These are phyloP conservation scores for Biancaea sappan DNA, from an alignment of 306 rosid genomes.

Conservation along the genomic window DNA sequence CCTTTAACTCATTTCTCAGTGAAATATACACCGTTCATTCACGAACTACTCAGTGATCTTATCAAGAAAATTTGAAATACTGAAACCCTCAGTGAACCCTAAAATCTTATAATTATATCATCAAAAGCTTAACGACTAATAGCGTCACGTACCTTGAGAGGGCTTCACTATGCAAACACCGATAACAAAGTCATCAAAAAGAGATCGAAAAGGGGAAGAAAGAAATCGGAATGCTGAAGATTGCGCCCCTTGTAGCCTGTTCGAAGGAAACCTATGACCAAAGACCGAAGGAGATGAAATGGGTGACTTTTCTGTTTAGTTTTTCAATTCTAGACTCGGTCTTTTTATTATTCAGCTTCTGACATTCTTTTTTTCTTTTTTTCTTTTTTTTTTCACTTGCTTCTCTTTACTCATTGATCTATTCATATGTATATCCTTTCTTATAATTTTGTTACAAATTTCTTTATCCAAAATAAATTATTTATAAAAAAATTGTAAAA, in stretches of 20 bases:
- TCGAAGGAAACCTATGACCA: conserved; percentile 42
- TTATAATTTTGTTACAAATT: too few relatives aligned
- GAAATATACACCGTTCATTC: conserved; percentile 19
- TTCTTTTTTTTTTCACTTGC: background rate
- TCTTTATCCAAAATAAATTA: too few relatives aligned
- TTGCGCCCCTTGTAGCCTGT: conserved; percentile 37
- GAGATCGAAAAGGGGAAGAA: conserved; percentile 42
- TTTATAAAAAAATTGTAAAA: too few relatives aligned
- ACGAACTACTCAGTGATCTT: conserved; percentile 32
- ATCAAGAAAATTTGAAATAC: background rate
- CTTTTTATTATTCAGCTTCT: conserved; percentile 32
- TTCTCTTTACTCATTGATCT: too few relatives aligned
- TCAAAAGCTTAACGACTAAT: background rate
- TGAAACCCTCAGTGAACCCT: conserved; percentile 38
- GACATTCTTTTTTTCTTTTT: conserved; percentile 20
- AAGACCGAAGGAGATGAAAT: conserved; percentile 5
- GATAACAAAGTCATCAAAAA: background rate
- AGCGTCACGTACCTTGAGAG: conserved; percentile 32
- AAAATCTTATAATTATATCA: conserved; percentile 28
- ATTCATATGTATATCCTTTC: too few relatives aligned
- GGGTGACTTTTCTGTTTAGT: conserved; percentile 46
- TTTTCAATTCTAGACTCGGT: background rate
- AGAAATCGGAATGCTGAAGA: conserved; percentile 38
- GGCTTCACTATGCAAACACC: background rate
- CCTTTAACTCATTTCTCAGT: background rate